Base-by-base conservation (phyloP, 805 yeast genomes). In the Kodamaea jinghongensis region DNA sequence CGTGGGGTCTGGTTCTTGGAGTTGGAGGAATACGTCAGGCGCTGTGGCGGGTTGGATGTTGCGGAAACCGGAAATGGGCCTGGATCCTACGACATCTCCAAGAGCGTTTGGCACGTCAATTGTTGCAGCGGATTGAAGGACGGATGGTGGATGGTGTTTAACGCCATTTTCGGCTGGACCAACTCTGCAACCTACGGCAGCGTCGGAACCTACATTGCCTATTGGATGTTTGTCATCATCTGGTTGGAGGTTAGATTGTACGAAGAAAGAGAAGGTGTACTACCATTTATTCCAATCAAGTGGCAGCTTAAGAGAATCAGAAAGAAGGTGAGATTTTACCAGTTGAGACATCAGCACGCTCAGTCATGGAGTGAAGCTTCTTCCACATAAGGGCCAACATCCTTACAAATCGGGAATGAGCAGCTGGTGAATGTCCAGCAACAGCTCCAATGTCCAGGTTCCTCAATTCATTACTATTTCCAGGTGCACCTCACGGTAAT, bases 101-200 rank as follows among this genome's bases (percentile, higher is more conserved):
- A 49, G 22, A 58, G 68, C 40, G 62, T 70, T 8, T 70, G 75
- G 75, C 75, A 69, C 49, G 73, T 70, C 16, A 68, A 70, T 51
- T 70, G 75, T 47, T 70, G 74, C 43, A 65, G 67, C 43, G 75
- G 75, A 4, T 50, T 65, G 44, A 61, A 57, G 33, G 73, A 68
- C 27, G 74, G 68, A 34, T 65, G 70, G 60, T 69, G 75, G 75
- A 69, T 70, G 74, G 61, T 68, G 12, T 60, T 65, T 44, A 69
- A 67, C 36, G 73, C 75, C 27, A 54, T 69, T 27, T 57, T 69
- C 31, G 75, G 75, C 3, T 69, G 75, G 75, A 67, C 73, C 17
- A 69, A 69, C 44, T 56, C 70, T 12, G 75, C 75, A 12, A 69
- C 75, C 3, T 65, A 67, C 50, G 73, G 71, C 4, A 65, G 71